phyloP scores from a whole-genome alignment of 495 filamentous ascomycete genomes.

The Tuber microsphaerosporum region DNA sequence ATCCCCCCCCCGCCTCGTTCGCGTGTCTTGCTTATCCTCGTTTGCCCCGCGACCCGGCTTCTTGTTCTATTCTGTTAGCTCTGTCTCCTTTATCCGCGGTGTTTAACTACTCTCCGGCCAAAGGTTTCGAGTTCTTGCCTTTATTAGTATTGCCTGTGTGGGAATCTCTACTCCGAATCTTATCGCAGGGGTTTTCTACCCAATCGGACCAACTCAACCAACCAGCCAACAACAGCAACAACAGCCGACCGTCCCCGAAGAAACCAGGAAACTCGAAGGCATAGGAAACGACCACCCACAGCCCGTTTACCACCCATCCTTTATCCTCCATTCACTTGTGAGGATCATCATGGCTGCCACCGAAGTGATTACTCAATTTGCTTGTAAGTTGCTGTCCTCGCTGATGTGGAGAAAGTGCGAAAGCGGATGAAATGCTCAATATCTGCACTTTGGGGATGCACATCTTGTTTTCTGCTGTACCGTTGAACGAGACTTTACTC shows the following conservation, averaged over 20 bases:
- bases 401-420: background rate
- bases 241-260: slow-evolving; percentile 16
- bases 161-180: slow-evolving; percentile 8
- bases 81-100: slow-evolving; percentile 11
- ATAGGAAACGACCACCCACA: background rate
- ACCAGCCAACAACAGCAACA: slow-evolving; percentile 10
- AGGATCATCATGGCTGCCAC: slow-evolving; percentile 39
- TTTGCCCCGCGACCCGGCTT: background rate
- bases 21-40: background rate
- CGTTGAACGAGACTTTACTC: background rate
- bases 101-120: slow-evolving; percentile 36
- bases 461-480: background rate
- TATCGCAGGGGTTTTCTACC: slow-evolving; percentile 14
- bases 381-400: slow-evolving; percentile 31
- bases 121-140: slow-evolving; percentile 30
- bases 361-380: slow-evolving; percentile 39
- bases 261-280: slow-evolving; percentile 13
- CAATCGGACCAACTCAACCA: slow-evolving; percentile 18
- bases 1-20: background rate
- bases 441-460: slow-evolving; percentile 10
- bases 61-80: background rate
- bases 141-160: background rate
- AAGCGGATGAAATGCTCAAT: background rate
- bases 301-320: slow-evolving; percentile 9
- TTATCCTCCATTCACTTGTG: slow-evolving; percentile 41